Evolutionary conservation across 106 monocot genomes (phyloP).

Genomic region (Phalaenopsis aphrodite): DNA sequence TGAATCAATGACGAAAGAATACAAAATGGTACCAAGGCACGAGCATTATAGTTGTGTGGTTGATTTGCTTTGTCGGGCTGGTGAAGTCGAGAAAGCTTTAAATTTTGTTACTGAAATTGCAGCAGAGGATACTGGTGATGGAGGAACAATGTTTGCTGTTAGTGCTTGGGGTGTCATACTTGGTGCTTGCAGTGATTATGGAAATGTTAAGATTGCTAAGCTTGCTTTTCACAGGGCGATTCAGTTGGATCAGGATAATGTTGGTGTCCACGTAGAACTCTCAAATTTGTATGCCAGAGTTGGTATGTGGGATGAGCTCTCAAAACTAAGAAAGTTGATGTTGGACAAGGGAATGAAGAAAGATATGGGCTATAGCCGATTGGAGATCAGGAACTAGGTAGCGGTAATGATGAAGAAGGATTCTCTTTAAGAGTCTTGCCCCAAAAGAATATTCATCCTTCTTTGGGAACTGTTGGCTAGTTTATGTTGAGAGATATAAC

Average conservation of each 20-base stretch:
- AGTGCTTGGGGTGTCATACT: slow-evolving; percentile 53
- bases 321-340: slow-evolving; percentile 40
- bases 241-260: slow-evolving; percentile 40
- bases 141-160: not conserved
- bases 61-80: slow-evolving; percentile 55
- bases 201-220: slow-evolving; percentile 36
- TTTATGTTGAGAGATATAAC: not conserved
- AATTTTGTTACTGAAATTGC: slow-evolving; percentile 27
- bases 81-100: slow-evolving; percentile 46
- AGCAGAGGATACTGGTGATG: not conserved
- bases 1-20: slow-evolving; percentile 22
- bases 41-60: slow-evolving; percentile 66
- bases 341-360: slow-evolving; percentile 43
- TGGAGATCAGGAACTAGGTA: slow-evolving; percentile 9
- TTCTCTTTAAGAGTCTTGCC: not conserved
- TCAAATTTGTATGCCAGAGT: slow-evolving; percentile 58
- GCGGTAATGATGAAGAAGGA: not conserved
- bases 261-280: slow-evolving; percentile 44
- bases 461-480: not conserved
- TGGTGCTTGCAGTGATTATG: slow-evolving; percentile 35
- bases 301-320: slow-evolving; percentile 59
- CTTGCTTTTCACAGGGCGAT: slow-evolving; percentile 41
- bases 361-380: slow-evolving; percentile 34
- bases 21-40: slow-evolving; percentile 20
- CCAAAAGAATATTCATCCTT: not conserved